Evolutionary conservation across 441 rosid species (phyloP).

Genomic region (Rhodomyrtus psidioides): DNA sequence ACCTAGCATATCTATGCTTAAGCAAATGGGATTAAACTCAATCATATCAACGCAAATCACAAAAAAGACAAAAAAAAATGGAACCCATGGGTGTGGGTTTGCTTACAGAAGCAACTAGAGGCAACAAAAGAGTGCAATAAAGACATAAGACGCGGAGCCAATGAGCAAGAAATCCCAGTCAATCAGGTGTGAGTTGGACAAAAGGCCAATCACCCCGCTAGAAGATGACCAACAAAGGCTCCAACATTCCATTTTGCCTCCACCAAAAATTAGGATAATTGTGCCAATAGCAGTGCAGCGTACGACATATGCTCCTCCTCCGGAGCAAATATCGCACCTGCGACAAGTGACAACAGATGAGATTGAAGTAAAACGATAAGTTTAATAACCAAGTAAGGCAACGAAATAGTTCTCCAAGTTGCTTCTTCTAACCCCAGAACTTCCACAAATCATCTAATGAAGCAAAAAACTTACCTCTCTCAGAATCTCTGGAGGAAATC

Average conservation of each 20-base stretch:
- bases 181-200: constrained; percentile 73
- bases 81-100: constrained; percentile 40
- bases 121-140: constrained; percentile 64
- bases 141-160: constrained; percentile 66
- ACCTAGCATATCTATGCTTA: not conserved
- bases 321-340: constrained; percentile 98
- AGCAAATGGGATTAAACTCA: not conserved
- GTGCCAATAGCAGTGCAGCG: constrained; percentile 81
- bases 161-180: constrained; percentile 57
- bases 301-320: constrained; percentile 93
- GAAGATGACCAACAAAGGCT: constrained; percentile 75
- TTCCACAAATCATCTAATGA: not conserved
- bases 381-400: constrained; percentile 12
- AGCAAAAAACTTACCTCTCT: constrained; percentile 59
- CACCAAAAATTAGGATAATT: constrained; percentile 70
- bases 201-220: constrained; percentile 63
- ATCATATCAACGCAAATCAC: not conserved
- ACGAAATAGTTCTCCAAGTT: constrained; percentile 11
- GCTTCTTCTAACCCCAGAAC: constrained; percentile 11
- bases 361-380: constrained; percentile 28
- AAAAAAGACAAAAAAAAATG: not conserved
- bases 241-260: constrained; percentile 78
- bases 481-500: constrained; percentile 87
- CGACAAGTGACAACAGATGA: constrained; percentile 65
- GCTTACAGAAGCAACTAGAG: constrained; percentile 88